Evolutionary conservation across 2,329 filamentous ascomycete species (phyloP).

Genomic region (Bipolaris sorokiniana): DNA sequence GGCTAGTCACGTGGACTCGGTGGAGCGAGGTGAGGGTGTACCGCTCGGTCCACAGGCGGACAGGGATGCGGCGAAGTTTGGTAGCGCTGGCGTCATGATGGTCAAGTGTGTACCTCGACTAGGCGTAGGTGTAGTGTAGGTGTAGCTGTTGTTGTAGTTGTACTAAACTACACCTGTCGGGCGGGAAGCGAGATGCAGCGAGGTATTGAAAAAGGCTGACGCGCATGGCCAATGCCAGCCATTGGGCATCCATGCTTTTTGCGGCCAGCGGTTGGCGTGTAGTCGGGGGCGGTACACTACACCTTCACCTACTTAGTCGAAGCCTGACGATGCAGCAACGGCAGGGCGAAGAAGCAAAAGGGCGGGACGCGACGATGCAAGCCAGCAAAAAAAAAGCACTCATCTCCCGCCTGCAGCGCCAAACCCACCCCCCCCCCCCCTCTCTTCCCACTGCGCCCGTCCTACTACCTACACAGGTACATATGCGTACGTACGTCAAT

Average conservation of each 20-base stretch:
- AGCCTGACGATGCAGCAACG: slow-evolving; percentile 12
- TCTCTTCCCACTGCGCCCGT: slow-evolving; percentile 2
- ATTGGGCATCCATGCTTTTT: slow-evolving; percentile 18
- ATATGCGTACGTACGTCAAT: neutral
- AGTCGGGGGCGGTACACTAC: neutral
- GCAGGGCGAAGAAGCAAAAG: slow-evolving; percentile 13
- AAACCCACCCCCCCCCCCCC: slow-evolving; percentile 16
- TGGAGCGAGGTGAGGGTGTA: neutral
- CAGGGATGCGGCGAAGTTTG: neutral
- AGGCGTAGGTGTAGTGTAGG: too few species aligned
- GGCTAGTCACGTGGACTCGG: neutral
- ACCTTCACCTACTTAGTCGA: neutral
- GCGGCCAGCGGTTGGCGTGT: slow-evolving; percentile 3
- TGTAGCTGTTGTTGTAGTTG: too few species aligned
- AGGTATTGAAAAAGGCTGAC: slow-evolving; percentile 19
- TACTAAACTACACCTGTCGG: slow-evolving; percentile 11
- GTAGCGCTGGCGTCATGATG: slow-evolving; percentile 9
- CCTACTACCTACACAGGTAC: slow-evolving; percentile 14
- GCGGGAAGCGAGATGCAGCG: slow-evolving; percentile 17
- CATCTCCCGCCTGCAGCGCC: slow-evolving; percentile 13
- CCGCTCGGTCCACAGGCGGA: neutral
- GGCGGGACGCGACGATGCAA: slow-evolving; percentile 14
- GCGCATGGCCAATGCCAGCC: slow-evolving; percentile 10
- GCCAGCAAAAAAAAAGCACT: slow-evolving; percentile 7
- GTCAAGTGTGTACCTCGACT: neutral